A percentile compares a stretch with the other conserved stretches of the same genome.
phyloP scores from a whole-genome alignment of 202 grass and related monocot genomes.

The Elaeis oleifera region DNA sequence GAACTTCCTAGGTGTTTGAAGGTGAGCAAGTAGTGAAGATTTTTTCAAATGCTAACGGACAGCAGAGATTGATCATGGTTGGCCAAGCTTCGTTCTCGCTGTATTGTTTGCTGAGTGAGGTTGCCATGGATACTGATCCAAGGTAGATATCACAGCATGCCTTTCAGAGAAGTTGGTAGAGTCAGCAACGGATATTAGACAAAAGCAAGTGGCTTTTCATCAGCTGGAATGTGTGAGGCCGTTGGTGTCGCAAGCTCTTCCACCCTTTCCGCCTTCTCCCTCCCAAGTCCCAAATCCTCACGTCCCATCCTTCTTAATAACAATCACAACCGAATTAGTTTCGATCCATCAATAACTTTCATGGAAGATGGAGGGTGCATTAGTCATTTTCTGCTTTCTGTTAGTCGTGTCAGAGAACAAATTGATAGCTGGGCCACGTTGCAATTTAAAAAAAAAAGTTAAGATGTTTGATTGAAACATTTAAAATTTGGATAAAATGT shows the following conservation, averaged over 20 bases:
- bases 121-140: constrained; percentile 52
- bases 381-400: too few relatives aligned
- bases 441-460: too few relatives aligned
- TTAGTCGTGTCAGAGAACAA: too few relatives aligned
- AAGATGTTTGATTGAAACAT: too few relatives aligned
- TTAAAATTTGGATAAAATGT: too few relatives aligned
- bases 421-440: too few relatives aligned
- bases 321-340: too few relatives aligned
- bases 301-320: too few relatives aligned
- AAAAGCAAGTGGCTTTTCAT: constrained; percentile 81
- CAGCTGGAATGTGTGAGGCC: constrained; percentile 59
- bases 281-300: too few relatives aligned
- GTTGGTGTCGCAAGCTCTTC: not conserved
- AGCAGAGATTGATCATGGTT: constrained; percentile 65
- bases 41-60: constrained; percentile 59
- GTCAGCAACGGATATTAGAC: constrained; percentile 56
- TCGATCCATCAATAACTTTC: too few relatives aligned
- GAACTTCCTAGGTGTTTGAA: constrained; percentile 7
- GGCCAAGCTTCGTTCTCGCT: constrained; percentile 74
- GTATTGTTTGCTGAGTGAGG: constrained; percentile 88
- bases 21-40: constrained; percentile 67
- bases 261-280: too few relatives aligned
- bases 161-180: constrained; percentile 83
- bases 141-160: constrained; percentile 56
- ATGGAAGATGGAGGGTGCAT: too few relatives aligned